Conservation (phyloP, 2,329 filamentous ascomycete species). For the Colletotrichum paranaense region DNA sequence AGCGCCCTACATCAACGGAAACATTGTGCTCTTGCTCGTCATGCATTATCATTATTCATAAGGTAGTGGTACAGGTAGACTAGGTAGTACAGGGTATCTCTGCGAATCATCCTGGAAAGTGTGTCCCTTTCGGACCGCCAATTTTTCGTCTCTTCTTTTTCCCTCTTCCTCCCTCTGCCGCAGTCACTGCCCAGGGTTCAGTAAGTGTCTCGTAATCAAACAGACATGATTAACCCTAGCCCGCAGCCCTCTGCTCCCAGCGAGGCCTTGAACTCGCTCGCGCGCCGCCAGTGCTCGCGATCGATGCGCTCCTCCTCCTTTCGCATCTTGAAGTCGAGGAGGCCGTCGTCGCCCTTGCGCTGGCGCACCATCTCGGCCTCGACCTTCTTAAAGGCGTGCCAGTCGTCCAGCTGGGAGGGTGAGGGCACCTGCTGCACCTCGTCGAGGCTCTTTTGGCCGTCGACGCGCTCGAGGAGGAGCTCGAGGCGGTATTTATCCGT, state of each 20-base stretch:
- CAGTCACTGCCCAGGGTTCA: too few relatives aligned
- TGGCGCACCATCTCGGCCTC: slow-evolving; percentile 34
- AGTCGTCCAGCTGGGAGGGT: slow-evolving; percentile 68
- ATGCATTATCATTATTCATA: slow-evolving; percentile 29
- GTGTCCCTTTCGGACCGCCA: neutral
- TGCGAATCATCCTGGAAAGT: neutral
- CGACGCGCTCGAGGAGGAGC: slow-evolving; percentile 58
- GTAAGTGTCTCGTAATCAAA: too few relatives aligned
- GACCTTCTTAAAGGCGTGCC: slow-evolving; percentile 59
- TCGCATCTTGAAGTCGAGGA: slow-evolving; percentile 33
- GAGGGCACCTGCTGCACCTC: slow-evolving; percentile 58
- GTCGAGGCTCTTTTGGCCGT: slow-evolving; percentile 54
- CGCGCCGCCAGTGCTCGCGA: slow-evolving; percentile 34
- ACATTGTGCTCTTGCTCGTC: neutral
- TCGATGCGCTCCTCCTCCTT: slow-evolving; percentile 36
- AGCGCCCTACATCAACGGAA: neutral
- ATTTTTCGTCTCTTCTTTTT: neutral
- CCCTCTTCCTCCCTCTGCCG: too few relatives aligned
- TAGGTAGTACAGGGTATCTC: slow-evolving; percentile 32
- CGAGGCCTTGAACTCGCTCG: slow-evolving; percentile 33
- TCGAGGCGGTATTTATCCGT: slow-evolving; percentile 56
- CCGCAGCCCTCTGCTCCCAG: slow-evolving; percentile 21
- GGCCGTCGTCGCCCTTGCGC: slow-evolving; percentile 32
- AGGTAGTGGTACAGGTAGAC: slow-evolving; percentile 18
- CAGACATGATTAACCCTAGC: slow-evolving; percentile 18